Conservation (phyloP, 2,329 filamentous ascomycete species). For the Penicillium sp. region DNA sequence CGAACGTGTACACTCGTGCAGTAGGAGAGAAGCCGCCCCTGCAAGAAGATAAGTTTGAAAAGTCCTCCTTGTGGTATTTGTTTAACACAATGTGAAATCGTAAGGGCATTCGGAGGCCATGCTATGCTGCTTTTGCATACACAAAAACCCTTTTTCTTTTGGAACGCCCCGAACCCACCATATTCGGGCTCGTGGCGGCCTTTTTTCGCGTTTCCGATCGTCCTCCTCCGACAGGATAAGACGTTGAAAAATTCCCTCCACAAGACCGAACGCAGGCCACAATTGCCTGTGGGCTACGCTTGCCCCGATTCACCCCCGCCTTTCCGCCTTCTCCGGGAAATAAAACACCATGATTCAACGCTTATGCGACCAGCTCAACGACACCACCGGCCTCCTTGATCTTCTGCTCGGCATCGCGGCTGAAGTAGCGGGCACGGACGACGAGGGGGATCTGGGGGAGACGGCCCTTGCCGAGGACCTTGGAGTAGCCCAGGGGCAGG, state of each 20-base stretch:
- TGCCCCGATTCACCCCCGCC: constrained; percentile 27
- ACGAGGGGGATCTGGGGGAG: constrained; percentile 91
- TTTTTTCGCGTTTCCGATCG: constrained; percentile 33
- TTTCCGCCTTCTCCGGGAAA: constrained; percentile 25
- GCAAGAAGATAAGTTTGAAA: constrained; percentile 13
- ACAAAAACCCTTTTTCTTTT: constrained; percentile 38
- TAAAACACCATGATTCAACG: constrained; percentile 29
- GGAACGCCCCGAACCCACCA: constrained; percentile 32
- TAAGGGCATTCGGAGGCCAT: constrained; percentile 41
- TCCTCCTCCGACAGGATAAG: constrained; percentile 25
- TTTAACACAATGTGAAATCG: constrained; percentile 39
- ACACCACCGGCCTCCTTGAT: constrained; percentile 97
- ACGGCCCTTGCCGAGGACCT: constrained; percentile 98
- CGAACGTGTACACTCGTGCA: background rate
- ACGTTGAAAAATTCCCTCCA: constrained; percentile 29
- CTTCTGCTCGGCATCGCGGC: constrained; percentile 96
- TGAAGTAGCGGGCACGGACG: constrained; percentile 93
- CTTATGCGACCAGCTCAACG: constrained; percentile 90
- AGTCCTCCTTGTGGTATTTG: constrained; percentile 40
- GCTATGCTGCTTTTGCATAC: constrained; percentile 40
- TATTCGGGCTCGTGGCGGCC: constrained; percentile 31
- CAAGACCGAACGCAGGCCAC: constrained; percentile 32
- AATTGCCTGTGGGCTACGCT: constrained; percentile 24
- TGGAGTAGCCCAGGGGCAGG: constrained; percentile 94
- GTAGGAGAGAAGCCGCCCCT: background rate